phyloP scores from a whole-genome alignment of 148 eudicot species.

The Rhododendron ovatum region DNA sequence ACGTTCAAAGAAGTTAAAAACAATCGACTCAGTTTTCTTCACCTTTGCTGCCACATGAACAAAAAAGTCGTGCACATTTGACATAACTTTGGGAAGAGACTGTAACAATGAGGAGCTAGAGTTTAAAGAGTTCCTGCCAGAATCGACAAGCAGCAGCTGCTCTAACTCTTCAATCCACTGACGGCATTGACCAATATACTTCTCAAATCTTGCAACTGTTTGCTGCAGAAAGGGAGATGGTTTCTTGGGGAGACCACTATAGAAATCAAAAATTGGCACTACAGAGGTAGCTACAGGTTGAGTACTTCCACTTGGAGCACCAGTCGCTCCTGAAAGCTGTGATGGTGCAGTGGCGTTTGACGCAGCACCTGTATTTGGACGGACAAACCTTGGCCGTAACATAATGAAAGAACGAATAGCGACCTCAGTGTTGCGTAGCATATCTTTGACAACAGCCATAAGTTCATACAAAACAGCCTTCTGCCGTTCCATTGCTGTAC shows the following conservation, averaged over 20 bases:
- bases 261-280: slow-evolving; percentile 67
- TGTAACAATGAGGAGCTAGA: slow-evolving; percentile 63
- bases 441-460: slow-evolving; percentile 67
- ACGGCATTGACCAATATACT: slow-evolving; percentile 67
- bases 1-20: background rate
- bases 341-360: slow-evolving; percentile 43
- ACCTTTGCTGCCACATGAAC: slow-evolving; percentile 99
- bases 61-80: slow-evolving; percentile 90
- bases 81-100: slow-evolving; percentile 90
- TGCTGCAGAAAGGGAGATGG: slow-evolving; percentile 82
- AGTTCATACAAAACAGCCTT: slow-evolving; percentile 73
- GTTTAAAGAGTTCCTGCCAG: slow-evolving; percentile 49
- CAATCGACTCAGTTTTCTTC: background rate
- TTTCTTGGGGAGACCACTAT: slow-evolving; percentile 81
- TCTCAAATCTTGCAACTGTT: slow-evolving; percentile 85
- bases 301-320: slow-evolving; percentile 26
- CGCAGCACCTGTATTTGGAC: slow-evolving; percentile 44
- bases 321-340: slow-evolving; percentile 50
- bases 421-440: slow-evolving; percentile 80
- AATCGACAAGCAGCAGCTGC: slow-evolving; percentile 69
- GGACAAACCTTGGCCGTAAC: slow-evolving; percentile 81
- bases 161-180: slow-evolving; percentile 97
- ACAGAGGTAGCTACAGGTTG: slow-evolving; percentile 45
- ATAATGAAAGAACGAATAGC: slow-evolving; percentile 91
- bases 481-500: slow-evolving; percentile 80